phyloP scores from a whole-genome alignment of 2,329 filamentous ascomycete species.

The Pseudofabraea citricarpa region DNA sequence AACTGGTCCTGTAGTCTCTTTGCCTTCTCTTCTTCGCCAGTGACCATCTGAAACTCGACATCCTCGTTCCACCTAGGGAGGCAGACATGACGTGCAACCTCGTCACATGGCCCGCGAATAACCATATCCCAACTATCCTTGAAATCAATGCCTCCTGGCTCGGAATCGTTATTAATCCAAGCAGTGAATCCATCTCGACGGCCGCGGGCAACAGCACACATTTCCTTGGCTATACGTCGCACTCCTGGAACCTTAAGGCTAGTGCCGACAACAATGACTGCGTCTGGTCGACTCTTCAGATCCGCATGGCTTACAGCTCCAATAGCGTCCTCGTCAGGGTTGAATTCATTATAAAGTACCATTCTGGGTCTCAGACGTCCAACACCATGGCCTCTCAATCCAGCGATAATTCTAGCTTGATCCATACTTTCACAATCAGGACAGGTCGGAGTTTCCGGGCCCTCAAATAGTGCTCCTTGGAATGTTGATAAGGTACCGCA shows the following conservation, averaged over 20 bases:
- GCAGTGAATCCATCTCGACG: conserved; percentile 80
- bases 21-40: conserved; percentile 35
- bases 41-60: conserved; percentile 41
- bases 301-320: conserved; percentile 85
- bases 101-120: conserved; percentile 81
- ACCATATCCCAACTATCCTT: conserved; percentile 93
- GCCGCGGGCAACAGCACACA: conserved; percentile 81
- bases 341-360: conserved; percentile 95
- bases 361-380: conserved; percentile 87
- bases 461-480: conserved; percentile 73
- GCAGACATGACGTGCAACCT: conserved; percentile 70
- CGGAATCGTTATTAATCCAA: conserved; percentile 89
- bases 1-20: conserved; percentile 24
- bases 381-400: conserved; percentile 90
- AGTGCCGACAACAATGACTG: conserved; percentile 90
- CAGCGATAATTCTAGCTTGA: conserved; percentile 68
- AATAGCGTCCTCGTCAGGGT: conserved; percentile 94
- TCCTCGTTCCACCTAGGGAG: conserved; percentile 57
- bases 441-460: conserved; percentile 79
- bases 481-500: conserved; percentile 76
- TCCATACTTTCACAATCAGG: conserved; percentile 70
- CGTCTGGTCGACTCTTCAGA: conserved; percentile 79
- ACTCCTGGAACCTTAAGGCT: conserved; percentile 94
- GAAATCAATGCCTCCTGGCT: conserved; percentile 77
- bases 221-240: conserved; percentile 80